These are phyloP conservation scores for Hygrophorus pudorinus DNA, from an alignment of 768 basidiomycete genomes.

Conservation along the genomic window DNA sequence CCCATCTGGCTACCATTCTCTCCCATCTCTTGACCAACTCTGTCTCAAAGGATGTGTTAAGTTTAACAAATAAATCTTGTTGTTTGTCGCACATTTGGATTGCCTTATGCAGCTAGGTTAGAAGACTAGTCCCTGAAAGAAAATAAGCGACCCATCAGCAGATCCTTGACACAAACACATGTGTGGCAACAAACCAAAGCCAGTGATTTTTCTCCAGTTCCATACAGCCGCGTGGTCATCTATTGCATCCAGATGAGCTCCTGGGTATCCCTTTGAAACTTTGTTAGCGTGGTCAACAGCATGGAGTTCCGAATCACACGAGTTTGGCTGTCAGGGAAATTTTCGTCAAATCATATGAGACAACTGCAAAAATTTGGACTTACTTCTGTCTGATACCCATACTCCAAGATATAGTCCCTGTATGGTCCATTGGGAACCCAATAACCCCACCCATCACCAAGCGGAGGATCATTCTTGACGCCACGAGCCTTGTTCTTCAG, in stretches of 20 bases:
- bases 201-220: constrained; percentile 14
- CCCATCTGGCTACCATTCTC: neutral
- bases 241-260: constrained; percentile 13
- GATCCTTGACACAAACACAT: neutral
- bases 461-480: constrained; percentile 14
- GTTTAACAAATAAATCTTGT: neutral
- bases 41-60: neutral
- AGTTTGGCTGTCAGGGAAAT: constrained; percentile 5
- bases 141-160: neutral
- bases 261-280: constrained; percentile 9
- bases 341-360: neutral
- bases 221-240: constrained; percentile 18
- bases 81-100: constrained; percentile 1
- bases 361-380: neutral
- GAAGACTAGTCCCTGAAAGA: constrained; percentile 2
- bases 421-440: constrained; percentile 12
- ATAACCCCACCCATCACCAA: constrained; percentile 15
- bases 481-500: constrained; percentile 15
- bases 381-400: constrained; percentile 9
- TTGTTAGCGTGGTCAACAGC: constrained; percentile 8
- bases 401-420: constrained; percentile 1
- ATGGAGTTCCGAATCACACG: constrained; percentile 8
- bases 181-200: constrained; percentile 1
- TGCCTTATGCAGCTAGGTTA: neutral
- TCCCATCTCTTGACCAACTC: neutral